Evolutionary conservation across 805 yeast species (phyloP).

Genomic region (Cephaloascus albidus): DNA sequence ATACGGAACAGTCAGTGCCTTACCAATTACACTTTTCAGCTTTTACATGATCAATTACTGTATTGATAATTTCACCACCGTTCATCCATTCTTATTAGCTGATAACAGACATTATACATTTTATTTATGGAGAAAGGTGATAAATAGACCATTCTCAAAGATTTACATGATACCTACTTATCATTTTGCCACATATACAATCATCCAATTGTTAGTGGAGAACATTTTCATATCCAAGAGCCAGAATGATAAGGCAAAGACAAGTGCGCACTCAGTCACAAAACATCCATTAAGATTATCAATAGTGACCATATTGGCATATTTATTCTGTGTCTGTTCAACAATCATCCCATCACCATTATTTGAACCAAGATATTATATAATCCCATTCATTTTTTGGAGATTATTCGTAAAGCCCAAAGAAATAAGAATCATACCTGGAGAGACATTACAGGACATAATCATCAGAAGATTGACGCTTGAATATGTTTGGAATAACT

Average conservation of each 20-base stretch:
- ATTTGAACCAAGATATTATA: conserved; percentile 89
- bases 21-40: too few relatives aligned
- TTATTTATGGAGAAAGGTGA: conserved; percentile 66
- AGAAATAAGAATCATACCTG: conserved; percentile 13
- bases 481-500: conserved; percentile 58
- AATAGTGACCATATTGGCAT: conserved; percentile 37
- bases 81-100: conserved; percentile 86
- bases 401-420: conserved; percentile 46
- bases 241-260: conserved; percentile 1
- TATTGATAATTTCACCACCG: conserved; percentile 54
- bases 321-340: conserved; percentile 38
- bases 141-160: conserved; percentile 39
- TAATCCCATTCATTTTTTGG: conserved; percentile 72
- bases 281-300: conserved; percentile 7
- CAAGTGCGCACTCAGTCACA: background rate
- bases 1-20: too few relatives aligned
- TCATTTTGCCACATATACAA: conserved; percentile 43
- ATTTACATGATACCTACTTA: conserved; percentile 56
- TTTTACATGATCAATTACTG: conserved; percentile 27
- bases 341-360: conserved; percentile 85
- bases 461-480: conserved; percentile 24
- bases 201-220: conserved; percentile 2
- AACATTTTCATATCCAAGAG: conserved; percentile 2
- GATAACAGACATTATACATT: conserved; percentile 94
- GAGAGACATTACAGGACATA: conserved; percentile 8